Base-by-base conservation (phyloP, 2,329 filamentous ascomycete species). In the Daldinia sp. region DNA sequence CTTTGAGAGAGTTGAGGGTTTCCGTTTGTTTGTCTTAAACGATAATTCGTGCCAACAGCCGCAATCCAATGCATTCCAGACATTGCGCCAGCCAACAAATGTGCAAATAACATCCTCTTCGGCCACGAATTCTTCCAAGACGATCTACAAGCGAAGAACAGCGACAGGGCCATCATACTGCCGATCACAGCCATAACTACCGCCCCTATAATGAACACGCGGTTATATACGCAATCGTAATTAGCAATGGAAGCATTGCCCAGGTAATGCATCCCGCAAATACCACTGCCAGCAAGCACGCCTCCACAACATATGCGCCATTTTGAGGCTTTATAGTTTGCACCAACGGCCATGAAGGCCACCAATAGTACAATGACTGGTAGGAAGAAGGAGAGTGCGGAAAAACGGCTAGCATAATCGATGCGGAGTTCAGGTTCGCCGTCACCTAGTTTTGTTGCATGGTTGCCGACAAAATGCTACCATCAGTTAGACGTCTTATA, bases 41-140 rank as follows among this genome's bases (percentile, higher is more conserved):
- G 82, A 74, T 94, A 95, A 7, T 77, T 74, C 3, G 91, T 95
- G 13, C 91, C 91, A 9, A 86, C 83, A 3, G 89, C 84, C 29
- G 90, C 92, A 58, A 90, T 90, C 90, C 92, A 96, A 77, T 96
- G 92, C 92, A 96, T 95, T 0, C 91, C 91, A 8, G 89, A 93
- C 1, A 95, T 90, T 37, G 90, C 91, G 13, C 85, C 81, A 7
- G 91, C 90, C 37, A 96, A 82, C 15, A 93, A 76, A 45, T 87
- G 77, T 8, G 89, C 90, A 63, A 88, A 91, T 1, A 88, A 70
- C 8, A 83, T 77, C 61, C 92, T 83, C 73, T 92, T 92, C 89
- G 89, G 93, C 86, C 90, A 92, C 13, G 85, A 86, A 70, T 89
- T 90, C 49, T 90, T 91, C 92, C 92, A 96, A 13, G 86, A 84